phyloP scores from a whole-genome alignment of 108 stramenopile species.

The Skeletonema marinoi region DNA sequence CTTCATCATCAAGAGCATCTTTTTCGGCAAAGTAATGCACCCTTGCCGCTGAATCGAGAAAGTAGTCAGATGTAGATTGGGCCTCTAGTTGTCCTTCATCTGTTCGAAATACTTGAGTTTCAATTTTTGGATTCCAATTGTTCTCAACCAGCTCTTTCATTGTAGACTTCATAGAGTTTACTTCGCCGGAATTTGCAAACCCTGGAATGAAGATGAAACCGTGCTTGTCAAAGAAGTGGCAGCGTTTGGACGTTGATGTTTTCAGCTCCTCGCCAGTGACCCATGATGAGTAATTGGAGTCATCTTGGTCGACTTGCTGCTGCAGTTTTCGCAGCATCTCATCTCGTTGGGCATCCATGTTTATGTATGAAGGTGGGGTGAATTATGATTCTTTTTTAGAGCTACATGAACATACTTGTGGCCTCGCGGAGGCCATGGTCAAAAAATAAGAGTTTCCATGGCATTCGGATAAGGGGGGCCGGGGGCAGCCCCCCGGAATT shows the following conservation, averaged over 20 bases:
- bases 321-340: neutral
- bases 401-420: too few species aligned
- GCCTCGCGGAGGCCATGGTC: too few species aligned
- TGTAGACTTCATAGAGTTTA: slow-evolving; percentile 59
- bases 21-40: slow-evolving; percentile 90
- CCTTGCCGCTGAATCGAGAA: slow-evolving; percentile 76
- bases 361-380: neutral
- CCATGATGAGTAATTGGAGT: neutral
- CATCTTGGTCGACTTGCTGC: neutral
- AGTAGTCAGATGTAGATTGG: slow-evolving; percentile 83
- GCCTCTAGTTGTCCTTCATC: slow-evolving; percentile 67
- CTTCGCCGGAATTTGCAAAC: slow-evolving; percentile 47
- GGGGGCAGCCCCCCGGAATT: too few species aligned
- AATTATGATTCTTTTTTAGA: too few species aligned
- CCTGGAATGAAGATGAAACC: slow-evolving; percentile 60
- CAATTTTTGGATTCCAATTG: slow-evolving; percentile 58
- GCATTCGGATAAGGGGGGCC: too few species aligned
- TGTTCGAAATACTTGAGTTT: slow-evolving; percentile 76
- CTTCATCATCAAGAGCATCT: slow-evolving; percentile 57
- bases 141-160: slow-evolving; percentile 61
- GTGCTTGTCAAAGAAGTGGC: slow-evolving; percentile 67
- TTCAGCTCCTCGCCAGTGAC: neutral
- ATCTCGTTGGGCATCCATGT: neutral
- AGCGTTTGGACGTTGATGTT: slow-evolving; percentile 9
- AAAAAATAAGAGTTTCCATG: too few species aligned